Evolutionary conservation across 2,329 filamentous ascomycete species (phyloP).

Genomic region (Remersonia thermophila): DNA sequence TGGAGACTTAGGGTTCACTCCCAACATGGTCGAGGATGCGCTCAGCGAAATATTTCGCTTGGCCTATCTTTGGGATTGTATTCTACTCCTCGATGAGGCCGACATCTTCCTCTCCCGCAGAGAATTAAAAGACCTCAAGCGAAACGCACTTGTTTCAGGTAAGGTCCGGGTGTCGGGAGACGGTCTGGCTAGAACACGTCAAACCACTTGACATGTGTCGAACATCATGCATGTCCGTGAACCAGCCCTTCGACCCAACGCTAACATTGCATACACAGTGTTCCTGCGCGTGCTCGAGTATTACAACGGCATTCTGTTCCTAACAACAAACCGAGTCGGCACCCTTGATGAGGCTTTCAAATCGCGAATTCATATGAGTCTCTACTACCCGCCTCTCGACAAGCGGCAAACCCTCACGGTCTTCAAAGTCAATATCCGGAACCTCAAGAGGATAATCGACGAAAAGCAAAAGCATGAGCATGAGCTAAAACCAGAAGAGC

Average conservation of each 20-base stretch:
- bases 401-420: conserved; percentile 1
- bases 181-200: too few relatives aligned
- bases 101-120: conserved; percentile 18
- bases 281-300: conserved; percentile 19
- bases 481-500: too few relatives aligned
- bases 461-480: neutral
- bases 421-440: conserved; percentile 6
- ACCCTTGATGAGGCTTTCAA: conserved; percentile 25
- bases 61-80: conserved; percentile 9
- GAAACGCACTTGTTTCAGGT: conserved; percentile 19
- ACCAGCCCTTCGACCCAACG: neutral
- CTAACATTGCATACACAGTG: neutral
- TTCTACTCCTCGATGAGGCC: conserved; percentile 18
- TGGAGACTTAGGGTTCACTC: conserved; percentile 6
- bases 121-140: conserved; percentile 7
- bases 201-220: too few relatives aligned
- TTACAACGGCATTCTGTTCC: conserved; percentile 19
- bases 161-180: too few relatives aligned
- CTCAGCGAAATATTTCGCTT: conserved; percentile 9
- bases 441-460: neutral
- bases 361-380: conserved; percentile 10
- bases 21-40: conserved; percentile 9
- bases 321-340: conserved; percentile 22
- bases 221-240: neutral
- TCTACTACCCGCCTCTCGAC: conserved; percentile 4